These are phyloP conservation scores for Boletellus ananiceps DNA, from an alignment of 768 basidiomycete species.

Conservation along the genomic window DNA sequence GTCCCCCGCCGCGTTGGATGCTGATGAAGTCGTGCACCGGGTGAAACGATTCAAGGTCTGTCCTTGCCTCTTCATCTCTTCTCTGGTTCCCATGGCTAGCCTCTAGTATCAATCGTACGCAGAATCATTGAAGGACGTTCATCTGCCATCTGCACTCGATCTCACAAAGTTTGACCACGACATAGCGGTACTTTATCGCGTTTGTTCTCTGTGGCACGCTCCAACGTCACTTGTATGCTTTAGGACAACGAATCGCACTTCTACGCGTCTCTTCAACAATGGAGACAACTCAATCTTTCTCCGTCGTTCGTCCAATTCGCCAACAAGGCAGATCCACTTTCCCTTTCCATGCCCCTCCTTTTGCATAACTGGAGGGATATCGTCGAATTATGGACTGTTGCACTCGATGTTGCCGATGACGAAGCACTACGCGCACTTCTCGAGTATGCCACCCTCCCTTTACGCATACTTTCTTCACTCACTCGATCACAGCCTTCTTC, in stretches of 20 bases:
- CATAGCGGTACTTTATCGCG: slow-evolving; percentile 39
- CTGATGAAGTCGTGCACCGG: slow-evolving; percentile 29
- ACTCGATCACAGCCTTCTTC: slow-evolving; percentile 51
- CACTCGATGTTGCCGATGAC: slow-evolving; percentile 57
- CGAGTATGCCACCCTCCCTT: slow-evolving; percentile 48
- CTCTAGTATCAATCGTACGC: slow-evolving; percentile 70
- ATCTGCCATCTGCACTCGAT: slow-evolving; percentile 61
- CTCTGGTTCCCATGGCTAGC: not conserved
- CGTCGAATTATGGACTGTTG: slow-evolving; percentile 56
- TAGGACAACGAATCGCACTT: slow-evolving; percentile 82
- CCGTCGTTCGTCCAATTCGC: slow-evolving; percentile 71
- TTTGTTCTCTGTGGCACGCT: not conserved
- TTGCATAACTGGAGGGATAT: slow-evolving; percentile 77
- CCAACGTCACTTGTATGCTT: not conserved
- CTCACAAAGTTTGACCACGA: slow-evolving; percentile 56
- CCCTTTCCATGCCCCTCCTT: slow-evolving; percentile 74
- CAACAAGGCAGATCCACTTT: slow-evolving; percentile 52
- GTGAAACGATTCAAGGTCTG: slow-evolving; percentile 51
- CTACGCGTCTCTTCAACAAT: slow-evolving; percentile 64
- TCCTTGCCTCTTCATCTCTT: not conserved
- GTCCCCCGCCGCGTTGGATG: not conserved
- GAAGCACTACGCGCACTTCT: slow-evolving; percentile 71
- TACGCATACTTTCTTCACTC: slow-evolving; percentile 7
- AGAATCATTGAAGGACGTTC: slow-evolving; percentile 61
- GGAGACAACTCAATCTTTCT: slow-evolving; percentile 77